Evolutionary conservation across 2,329 filamentous ascomycete genomes (phyloP).

Genomic region (Hysterium pulicare): DNA sequence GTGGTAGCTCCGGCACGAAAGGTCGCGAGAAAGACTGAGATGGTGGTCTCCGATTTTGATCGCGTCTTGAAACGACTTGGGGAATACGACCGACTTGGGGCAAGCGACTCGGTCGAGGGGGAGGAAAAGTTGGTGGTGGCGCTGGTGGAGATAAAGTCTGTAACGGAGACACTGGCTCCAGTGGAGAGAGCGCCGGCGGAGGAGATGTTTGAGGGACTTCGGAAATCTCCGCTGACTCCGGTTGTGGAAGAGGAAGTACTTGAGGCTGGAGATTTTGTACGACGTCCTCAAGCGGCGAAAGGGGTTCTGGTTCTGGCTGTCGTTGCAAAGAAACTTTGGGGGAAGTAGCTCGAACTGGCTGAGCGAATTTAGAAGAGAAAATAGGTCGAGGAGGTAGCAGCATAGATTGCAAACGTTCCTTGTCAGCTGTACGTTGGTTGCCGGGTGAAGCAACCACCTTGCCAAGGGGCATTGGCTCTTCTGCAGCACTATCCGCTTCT

Average conservation of each 20-base stretch:
- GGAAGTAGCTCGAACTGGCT: constrained; percentile 29
- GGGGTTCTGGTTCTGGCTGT: constrained; percentile 16
- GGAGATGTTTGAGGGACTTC: not conserved
- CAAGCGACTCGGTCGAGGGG: constrained; percentile 60
- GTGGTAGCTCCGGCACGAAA: constrained; percentile 55
- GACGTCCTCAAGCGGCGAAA: constrained; percentile 21
- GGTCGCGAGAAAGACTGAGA: constrained; percentile 83
- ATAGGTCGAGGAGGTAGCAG: constrained; percentile 35
- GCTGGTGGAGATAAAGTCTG: constrained; percentile 20
- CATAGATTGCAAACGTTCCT: constrained; percentile 36
- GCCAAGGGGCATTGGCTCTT: constrained; percentile 15
- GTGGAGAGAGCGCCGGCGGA: not conserved
- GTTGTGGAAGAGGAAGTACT: not conserved
- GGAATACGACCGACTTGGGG: constrained; percentile 84
- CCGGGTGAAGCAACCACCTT: constrained; percentile 16
- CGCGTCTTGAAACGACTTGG: constrained; percentile 66
- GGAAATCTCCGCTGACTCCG: not conserved
- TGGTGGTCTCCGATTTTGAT: constrained; percentile 62
- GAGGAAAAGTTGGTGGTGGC: constrained; percentile 22
- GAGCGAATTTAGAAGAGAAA: constrained; percentile 24
- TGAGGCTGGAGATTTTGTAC: too few relatives aligned
- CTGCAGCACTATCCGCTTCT: constrained; percentile 35
- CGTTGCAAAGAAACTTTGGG: constrained; percentile 34
- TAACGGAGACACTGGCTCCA: not conserved
- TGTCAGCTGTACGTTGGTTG: constrained; percentile 20